Conservation (phyloP, 192 early-diverging fungal species). For the Coemansia sp. region DNA sequence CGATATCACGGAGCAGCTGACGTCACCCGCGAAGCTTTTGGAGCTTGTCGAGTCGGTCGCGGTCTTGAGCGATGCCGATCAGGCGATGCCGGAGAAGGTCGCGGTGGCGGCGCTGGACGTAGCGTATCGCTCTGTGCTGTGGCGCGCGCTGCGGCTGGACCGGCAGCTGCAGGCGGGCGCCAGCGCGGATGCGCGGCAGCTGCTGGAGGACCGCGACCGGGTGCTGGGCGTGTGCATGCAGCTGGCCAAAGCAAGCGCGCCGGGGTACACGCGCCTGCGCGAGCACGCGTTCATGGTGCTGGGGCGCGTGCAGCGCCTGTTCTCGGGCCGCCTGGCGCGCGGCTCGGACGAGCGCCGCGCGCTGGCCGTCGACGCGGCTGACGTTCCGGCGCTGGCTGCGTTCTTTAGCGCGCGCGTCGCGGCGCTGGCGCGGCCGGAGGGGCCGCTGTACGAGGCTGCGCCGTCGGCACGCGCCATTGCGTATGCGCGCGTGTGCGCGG, state of each 20-base stretch:
- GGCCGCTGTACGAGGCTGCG: slow-evolving; percentile 2
- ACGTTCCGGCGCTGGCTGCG: not conserved
- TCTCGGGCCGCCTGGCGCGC: slow-evolving; percentile 24
- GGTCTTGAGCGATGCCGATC: slow-evolving; percentile 3
- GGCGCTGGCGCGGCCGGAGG: slow-evolving; percentile 4
- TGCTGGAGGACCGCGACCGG: slow-evolving; percentile 24
- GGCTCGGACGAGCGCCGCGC: slow-evolving; percentile 8
- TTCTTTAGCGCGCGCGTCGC: slow-evolving; percentile 23
- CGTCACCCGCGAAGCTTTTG: slow-evolving; percentile 13
- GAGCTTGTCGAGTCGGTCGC: slow-evolving; percentile 17
- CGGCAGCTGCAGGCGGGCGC: slow-evolving; percentile 1
- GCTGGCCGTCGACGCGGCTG: slow-evolving; percentile 6
- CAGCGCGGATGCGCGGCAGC: not conserved
- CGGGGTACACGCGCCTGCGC: slow-evolving; percentile 14
- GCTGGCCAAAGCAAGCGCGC: slow-evolving; percentile 11
- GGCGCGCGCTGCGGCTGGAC: slow-evolving; percentile 30
- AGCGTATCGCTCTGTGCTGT: slow-evolving; percentile 35
- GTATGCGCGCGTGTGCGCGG: slow-evolving; percentile 33
- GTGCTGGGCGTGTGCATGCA: slow-evolving; percentile 13
- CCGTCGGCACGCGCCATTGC: slow-evolving; percentile 33
- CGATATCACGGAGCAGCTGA: slow-evolving; percentile 21
- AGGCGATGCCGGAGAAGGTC: slow-evolving; percentile 19
- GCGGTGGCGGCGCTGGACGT: slow-evolving; percentile 30
- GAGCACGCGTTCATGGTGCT: slow-evolving; percentile 42
- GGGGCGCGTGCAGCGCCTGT: slow-evolving; percentile 25